These are phyloP conservation scores for Talaromyces proteolyticus DNA, from an alignment of 495 filamentous ascomycete species.

Conservation along the genomic window DNA sequence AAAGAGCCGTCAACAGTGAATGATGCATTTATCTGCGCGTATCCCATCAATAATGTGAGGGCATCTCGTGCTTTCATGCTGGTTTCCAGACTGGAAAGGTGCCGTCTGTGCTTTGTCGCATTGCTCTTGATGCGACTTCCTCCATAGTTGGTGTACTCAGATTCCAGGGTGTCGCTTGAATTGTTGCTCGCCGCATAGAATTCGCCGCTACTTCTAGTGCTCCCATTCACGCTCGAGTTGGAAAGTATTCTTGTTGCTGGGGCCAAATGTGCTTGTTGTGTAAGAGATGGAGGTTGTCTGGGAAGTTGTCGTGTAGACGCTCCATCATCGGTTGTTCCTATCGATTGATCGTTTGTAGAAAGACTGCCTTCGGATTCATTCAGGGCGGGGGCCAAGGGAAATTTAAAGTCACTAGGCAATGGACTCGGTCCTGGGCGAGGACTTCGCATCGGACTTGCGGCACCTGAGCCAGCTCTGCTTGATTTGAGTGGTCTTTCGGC, in stretches of 20 bases:
- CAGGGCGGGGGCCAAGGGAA: slow-evolving; percentile 48
- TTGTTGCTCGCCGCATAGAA: slow-evolving; percentile 93
- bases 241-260: slow-evolving; percentile 69
- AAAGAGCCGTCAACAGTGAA: slow-evolving; percentile 90
- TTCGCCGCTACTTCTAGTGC: slow-evolving; percentile 77
- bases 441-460: slow-evolving; percentile 23
- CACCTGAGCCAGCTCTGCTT: slow-evolving; percentile 18
- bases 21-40: slow-evolving; percentile 87
- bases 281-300: slow-evolving; percentile 14
- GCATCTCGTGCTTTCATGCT: slow-evolving; percentile 39
- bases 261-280: slow-evolving; percentile 44
- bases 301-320: slow-evolving; percentile 8
- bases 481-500: slow-evolving; percentile 18
- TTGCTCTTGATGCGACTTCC: slow-evolving; percentile 36
- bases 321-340: slow-evolving; percentile 17
- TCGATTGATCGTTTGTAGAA: slow-evolving; percentile 31
- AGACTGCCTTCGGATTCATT: slow-evolving; percentile 19
- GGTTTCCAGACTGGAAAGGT: slow-evolving; percentile 51
- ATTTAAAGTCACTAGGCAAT: slow-evolving; percentile 61
- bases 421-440: slow-evolving; percentile 29
- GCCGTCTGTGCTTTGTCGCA: slow-evolving; percentile 52
- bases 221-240: slow-evolving; percentile 56
- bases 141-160: slow-evolving; percentile 75
- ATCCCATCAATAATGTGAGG: slow-evolving; percentile 95
- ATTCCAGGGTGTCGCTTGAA: slow-evolving; percentile 87